phyloP scores from a whole-genome alignment of 768 basidiomycete species.

The Russula virescens region DNA sequence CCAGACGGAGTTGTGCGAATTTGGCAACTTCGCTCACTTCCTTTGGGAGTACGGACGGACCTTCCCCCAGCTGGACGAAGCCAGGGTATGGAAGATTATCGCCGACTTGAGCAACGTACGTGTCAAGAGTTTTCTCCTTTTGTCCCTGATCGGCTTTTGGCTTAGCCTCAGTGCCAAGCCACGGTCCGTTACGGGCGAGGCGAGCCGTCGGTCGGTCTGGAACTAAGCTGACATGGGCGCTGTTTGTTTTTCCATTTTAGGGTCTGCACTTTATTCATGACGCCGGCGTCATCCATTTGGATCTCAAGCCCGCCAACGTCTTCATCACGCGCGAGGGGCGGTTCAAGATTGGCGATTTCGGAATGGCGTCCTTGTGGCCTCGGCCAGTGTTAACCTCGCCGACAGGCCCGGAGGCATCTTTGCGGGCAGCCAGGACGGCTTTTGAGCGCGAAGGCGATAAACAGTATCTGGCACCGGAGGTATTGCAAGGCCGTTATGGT shows the following conservation, averaged over 20 bases:
- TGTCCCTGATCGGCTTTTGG: slow-evolving; percentile 27
- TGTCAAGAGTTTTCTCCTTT: slow-evolving; percentile 23
- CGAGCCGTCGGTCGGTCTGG: neutral
- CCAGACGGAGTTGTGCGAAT: slow-evolving; percentile 89
- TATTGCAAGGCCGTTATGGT: slow-evolving; percentile 85
- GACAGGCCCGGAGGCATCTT: slow-evolving; percentile 20
- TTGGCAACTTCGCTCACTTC: slow-evolving; percentile 88
- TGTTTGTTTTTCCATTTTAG: slow-evolving; percentile 33
- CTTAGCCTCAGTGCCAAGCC: slow-evolving; percentile 16
- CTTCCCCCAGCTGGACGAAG: slow-evolving; percentile 84
- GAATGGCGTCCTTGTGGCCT: slow-evolving; percentile 95
- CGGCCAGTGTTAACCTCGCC: slow-evolving; percentile 37
- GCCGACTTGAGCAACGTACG: slow-evolving; percentile 85
- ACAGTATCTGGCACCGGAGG: slow-evolving; percentile 94
- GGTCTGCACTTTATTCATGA: slow-evolving; percentile 88
- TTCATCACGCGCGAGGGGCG: slow-evolving; percentile 83
- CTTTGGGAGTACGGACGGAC: slow-evolving; percentile 84
- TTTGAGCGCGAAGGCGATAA: slow-evolving; percentile 98
- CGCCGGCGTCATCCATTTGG: slow-evolving; percentile 86
- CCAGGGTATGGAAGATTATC: slow-evolving; percentile 92
- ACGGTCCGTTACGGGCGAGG: neutral
- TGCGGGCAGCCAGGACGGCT: slow-evolving; percentile 31
- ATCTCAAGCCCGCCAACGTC: slow-evolving; percentile 96
- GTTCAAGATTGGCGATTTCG: slow-evolving; percentile 97
- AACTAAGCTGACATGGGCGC: slow-evolving; percentile 26